Evolutionary conservation across 164 flowering plant genomes (phyloP).

Genomic region (Pachysandra terminalis): DNA sequence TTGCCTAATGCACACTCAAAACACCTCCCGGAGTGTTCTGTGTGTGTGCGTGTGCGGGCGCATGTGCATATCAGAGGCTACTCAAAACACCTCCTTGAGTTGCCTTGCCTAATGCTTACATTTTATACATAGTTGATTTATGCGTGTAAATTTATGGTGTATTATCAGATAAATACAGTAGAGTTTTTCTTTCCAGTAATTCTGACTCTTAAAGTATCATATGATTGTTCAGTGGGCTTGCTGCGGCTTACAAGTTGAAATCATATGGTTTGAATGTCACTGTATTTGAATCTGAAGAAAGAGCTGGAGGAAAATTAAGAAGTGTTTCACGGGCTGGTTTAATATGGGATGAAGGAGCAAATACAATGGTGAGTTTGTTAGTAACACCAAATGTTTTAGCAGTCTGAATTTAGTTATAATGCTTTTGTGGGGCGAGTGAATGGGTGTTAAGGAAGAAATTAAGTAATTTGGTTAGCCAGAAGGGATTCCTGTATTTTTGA

Average conservation of each 20-base stretch:
- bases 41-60: no score
- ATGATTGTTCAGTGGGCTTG: slow-evolving; percentile 62
- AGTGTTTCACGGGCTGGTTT: slow-evolving; percentile 63
- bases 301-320: slow-evolving; percentile 82
- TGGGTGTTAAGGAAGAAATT: not conserved
- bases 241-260: slow-evolving; percentile 89
- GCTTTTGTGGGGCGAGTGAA: not conserved
- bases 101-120: no score
- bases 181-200: not conserved
- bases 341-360: slow-evolving; percentile 97
- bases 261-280: slow-evolving; percentile 73
- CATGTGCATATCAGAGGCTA: no score
- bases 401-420: no score
- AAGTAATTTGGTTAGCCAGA: not conserved
- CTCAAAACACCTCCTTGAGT: no score
- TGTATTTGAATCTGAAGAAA: slow-evolving; percentile 76
- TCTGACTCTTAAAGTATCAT: not conserved
- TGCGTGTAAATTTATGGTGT: not conserved
- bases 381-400: not conserved
- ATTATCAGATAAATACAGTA: not conserved
- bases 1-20: no score
- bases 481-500: not conserved
- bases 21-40: no score
- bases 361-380: slow-evolving; percentile 68
- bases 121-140: not conserved